phyloP scores from a whole-genome alignment of 345 rosid species.

The Salix viminalis region DNA sequence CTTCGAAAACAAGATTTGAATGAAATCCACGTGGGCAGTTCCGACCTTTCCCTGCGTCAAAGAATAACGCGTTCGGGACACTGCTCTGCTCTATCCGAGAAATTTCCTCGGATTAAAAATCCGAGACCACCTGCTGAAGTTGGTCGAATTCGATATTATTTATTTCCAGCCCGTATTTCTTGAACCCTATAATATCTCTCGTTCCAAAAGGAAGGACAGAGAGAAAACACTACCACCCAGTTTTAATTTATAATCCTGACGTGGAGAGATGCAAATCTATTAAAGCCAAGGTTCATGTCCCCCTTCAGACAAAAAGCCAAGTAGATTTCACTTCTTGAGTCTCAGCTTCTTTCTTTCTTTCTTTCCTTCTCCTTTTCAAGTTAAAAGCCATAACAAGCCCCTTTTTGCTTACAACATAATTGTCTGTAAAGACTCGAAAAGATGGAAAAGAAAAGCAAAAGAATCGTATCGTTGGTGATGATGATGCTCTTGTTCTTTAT shows the following conservation, averaged over 20 bases:
- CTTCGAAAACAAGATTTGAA: background rate
- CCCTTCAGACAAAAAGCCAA: background rate
- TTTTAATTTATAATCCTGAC: background rate
- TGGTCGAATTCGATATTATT: background rate
- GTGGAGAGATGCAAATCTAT: background rate
- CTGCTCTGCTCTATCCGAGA: background rate
- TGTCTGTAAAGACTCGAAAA: background rate
- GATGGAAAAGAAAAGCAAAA: slow-evolving; percentile 18
- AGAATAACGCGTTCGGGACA: background rate
- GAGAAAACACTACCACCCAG: background rate
- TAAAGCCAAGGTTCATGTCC: background rate
- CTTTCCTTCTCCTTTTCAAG: background rate
- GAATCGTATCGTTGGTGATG: background rate
- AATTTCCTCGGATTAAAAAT: background rate
- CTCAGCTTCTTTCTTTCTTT: background rate
- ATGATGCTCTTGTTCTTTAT: slow-evolving; percentile 1
- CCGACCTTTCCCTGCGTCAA: background rate
- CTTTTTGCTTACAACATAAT: background rate
- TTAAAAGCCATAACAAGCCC: background rate
- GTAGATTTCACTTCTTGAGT: background rate
- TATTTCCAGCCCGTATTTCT: too few relatives aligned
- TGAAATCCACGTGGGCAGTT: background rate
- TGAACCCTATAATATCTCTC: too few relatives aligned
- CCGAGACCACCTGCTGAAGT: background rate
- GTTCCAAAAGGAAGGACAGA: too few relatives aligned